These are phyloP conservation scores for Clathrospora elynae DNA, from an alignment of 2,329 filamentous ascomycete genomes.

Conservation along the genomic window DNA sequence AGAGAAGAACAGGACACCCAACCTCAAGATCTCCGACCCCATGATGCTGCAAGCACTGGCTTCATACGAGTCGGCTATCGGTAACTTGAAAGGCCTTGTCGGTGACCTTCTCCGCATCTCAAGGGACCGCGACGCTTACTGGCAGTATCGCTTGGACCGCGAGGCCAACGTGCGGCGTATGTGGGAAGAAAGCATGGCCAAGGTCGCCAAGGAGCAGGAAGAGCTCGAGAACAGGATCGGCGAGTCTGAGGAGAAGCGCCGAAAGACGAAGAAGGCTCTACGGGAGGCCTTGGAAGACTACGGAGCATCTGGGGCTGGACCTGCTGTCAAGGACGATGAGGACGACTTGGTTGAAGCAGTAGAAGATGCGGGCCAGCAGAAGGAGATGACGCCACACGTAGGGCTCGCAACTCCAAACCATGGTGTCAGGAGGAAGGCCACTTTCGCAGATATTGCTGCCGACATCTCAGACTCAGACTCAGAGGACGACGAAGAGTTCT, in stretches of 20 bases:
- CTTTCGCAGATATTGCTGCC: slow-evolving; percentile 71
- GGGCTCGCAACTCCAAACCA: slow-evolving; percentile 21
- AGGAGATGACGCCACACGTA: slow-evolving; percentile 23
- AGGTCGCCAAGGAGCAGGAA: slow-evolving; percentile 93
- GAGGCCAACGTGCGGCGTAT: slow-evolving; percentile 90
- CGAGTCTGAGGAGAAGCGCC: slow-evolving; percentile 87
- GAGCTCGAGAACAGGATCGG: slow-evolving; percentile 84
- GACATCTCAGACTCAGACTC: slow-evolving; percentile 71
- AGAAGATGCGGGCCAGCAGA: slow-evolving; percentile 45
- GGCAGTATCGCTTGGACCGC: slow-evolving; percentile 92
- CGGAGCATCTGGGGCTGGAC: slow-evolving; percentile 28
- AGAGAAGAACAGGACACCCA: slow-evolving; percentile 72
- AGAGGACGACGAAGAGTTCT: slow-evolving; percentile 88
- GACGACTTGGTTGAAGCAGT: slow-evolving; percentile 43
- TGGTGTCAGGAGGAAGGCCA: slow-evolving; percentile 63
- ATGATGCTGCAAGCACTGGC: slow-evolving; percentile 75
- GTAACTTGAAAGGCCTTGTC: slow-evolving; percentile 81
- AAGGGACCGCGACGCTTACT: slow-evolving; percentile 91
- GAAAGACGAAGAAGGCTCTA: slow-evolving; percentile 84
- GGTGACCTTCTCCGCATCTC: slow-evolving; percentile 90
- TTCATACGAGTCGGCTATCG: slow-evolving; percentile 88
- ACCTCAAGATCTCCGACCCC: slow-evolving; percentile 74
- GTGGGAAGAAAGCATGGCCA: slow-evolving; percentile 98
- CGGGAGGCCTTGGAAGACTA: slow-evolving; percentile 77
- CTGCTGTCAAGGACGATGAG: slow-evolving; percentile 24